Base-by-base conservation (phyloP, 1,284 basidiomycete species). In the Ustilago shanxiensis region DNA sequence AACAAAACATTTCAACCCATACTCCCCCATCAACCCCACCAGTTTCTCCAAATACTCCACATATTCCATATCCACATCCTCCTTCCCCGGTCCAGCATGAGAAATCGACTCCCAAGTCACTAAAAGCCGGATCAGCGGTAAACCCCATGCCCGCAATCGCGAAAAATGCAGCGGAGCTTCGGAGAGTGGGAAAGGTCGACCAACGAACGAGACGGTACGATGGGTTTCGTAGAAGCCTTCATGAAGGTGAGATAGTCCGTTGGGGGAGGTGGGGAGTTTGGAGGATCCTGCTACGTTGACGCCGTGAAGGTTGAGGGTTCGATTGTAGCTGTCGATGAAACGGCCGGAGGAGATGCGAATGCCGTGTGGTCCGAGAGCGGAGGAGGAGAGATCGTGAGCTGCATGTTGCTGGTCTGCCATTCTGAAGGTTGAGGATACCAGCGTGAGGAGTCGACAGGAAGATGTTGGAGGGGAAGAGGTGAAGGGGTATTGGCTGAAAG, bases 81-180 rank as follows among this genome's bases (percentile, higher is more conserved):
- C 45, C 11, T 55, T 64, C 14, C 49, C 47, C 0, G 84, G 84
- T 0, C 84, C 95, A 60, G 89, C 90, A 82, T 98, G 97, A 83
- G 98, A 95, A 24, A 99, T 89, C 0, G 95, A 93, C 84, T 99
- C 96, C 97, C 96, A 99, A 1, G 95, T 97, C 3, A 98, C 90
- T 92, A 64, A 93, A 89, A 76, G 95, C 0, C 87, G 79, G 39
- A 88, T 73, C 29, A 87, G 81, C 9, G 86, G 82, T 18, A 86
- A 69, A 1, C 87, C 87, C 87, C 86, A 88, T 1, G 81, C 70
- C 2, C 66, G 56, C 0, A 88, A 66, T 0, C 87, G 81, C 10
- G 77, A 58, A 35, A 86, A 81, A 55, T 87, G 86, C 24, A 72
- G 39, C 0, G 68, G 76, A 8, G 84, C 83, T 58, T 83, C 78